These are phyloP conservation scores for Lecanoromycetidae sp. DNA, from an alignment of 2,329 filamentous ascomycete genomes.

Conservation along the genomic window DNA sequence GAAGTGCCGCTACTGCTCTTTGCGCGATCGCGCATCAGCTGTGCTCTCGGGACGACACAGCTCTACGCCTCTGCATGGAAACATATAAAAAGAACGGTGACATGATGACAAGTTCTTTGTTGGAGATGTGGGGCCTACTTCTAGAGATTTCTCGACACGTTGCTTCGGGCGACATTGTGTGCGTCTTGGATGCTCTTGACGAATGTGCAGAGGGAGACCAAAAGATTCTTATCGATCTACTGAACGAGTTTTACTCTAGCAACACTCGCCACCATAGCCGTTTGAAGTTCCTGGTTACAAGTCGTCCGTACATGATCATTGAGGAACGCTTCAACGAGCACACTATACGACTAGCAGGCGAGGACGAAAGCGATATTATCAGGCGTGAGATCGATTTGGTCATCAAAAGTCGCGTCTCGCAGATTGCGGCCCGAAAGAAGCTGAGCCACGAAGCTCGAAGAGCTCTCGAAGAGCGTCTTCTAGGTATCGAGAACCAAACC, in stretches of 20 bases:
- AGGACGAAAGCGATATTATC: constrained; percentile 18
- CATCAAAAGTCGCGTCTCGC: constrained; percentile 16
- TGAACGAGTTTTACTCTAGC: constrained; percentile 1
- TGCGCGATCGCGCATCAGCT: constrained; percentile 13
- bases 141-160: neutral
- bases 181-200: constrained; percentile 14
- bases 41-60: neutral
- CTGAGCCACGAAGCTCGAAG: constrained; percentile 17
- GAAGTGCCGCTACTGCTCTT: constrained; percentile 4
- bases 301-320: constrained; percentile 8
- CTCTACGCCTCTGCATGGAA: neutral
- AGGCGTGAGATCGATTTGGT: constrained; percentile 23
- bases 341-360: constrained; percentile 19
- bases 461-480: constrained; percentile 22
- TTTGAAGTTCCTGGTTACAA: constrained; percentile 12
- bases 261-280: neutral
- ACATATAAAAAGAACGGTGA: neutral
- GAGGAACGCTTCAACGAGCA: neutral
- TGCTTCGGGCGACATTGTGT: constrained; percentile 6
- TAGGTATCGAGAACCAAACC: constrained; percentile 24
- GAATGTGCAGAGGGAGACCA: constrained; percentile 10
- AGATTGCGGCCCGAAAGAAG: constrained; percentile 5
- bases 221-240: neutral
- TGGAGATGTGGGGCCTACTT: constrained; percentile 5
- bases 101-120: neutral